phyloP scores from a whole-genome alignment of 805 yeast genomes.

The Metschnikowia lochheadii region DNA sequence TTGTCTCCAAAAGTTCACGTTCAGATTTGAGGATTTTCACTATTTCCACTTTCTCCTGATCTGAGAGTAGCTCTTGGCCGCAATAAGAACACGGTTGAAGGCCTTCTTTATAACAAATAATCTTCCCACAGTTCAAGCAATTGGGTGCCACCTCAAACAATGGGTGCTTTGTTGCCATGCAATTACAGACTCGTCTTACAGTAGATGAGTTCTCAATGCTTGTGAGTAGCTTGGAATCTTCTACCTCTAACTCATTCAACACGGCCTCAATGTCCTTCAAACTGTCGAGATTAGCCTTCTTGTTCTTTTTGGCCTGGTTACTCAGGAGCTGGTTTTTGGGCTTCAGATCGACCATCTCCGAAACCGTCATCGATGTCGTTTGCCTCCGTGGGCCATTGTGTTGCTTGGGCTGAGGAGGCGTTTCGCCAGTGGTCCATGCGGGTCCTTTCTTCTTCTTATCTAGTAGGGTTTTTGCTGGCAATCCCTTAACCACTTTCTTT shows the following conservation, averaged over 20 bases:
- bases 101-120: conserved; percentile 87
- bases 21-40: conserved; percentile 51
- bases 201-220: conserved; percentile 3
- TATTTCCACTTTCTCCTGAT: conserved; percentile 59
- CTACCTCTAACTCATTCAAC: conserved; percentile 47
- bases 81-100: conserved; percentile 86
- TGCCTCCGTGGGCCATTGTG: conserved; percentile 10
- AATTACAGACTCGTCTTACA: conserved; percentile 51
- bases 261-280: conserved; percentile 65
- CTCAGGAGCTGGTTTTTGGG: conserved; percentile 25
- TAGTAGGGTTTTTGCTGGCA: conserved; percentile 3
- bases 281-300: conserved; percentile 46
- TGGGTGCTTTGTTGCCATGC: conserved; percentile 88
- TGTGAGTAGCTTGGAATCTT: conserved; percentile 9
- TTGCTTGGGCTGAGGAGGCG: conserved; percentile 5
- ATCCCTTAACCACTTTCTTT: neutral
- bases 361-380: conserved; percentile 37
- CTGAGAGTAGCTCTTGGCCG: conserved; percentile 59
- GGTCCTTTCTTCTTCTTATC: neutral
- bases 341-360: conserved; percentile 42
- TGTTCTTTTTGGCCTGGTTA: conserved; percentile 28
- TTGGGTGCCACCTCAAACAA: conserved; percentile 87
- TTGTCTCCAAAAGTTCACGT: conserved; percentile 30
- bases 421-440: conserved; percentile 4
- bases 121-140: conserved; percentile 90